phyloP scores from a whole-genome alignment of 2,329 filamentous ascomycete species.

The Curvularia verruculosa region DNA sequence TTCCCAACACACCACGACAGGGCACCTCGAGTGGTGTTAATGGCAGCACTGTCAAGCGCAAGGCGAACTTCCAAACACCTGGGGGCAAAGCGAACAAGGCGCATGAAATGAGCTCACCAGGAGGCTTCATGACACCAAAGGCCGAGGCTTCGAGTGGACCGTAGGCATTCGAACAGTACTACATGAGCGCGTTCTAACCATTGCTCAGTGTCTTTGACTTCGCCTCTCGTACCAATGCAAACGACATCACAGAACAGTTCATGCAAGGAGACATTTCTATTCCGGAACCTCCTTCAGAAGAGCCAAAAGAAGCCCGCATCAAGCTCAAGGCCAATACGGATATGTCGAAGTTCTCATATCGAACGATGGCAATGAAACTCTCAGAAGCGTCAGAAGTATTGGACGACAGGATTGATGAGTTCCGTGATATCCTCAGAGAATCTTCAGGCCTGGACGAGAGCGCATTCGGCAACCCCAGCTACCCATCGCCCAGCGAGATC shows the following conservation, averaged over 20 bases:
- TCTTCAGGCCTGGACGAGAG: conserved; percentile 77
- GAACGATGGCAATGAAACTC: conserved; percentile 91
- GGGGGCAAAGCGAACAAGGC: conserved; percentile 51
- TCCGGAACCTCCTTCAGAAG: conserved; percentile 72
- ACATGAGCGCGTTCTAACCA: conserved; percentile 16
- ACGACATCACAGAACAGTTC: conserved; percentile 76
- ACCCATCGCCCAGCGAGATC: conserved; percentile 82
- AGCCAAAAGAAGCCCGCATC: conserved; percentile 76
- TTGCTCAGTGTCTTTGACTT: conserved; percentile 66
- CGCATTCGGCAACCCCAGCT: conserved; percentile 85
- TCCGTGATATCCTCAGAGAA: conserved; percentile 73
- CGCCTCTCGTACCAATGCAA: conserved; percentile 75
- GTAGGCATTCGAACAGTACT: conserved; percentile 41
- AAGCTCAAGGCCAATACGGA: conserved; percentile 87
- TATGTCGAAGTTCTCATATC: conserved; percentile 88
- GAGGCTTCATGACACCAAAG: conserved; percentile 43
- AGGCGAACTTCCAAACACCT: conserved; percentile 59
- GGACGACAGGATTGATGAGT: conserved; percentile 94
- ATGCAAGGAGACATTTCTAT: conserved; percentile 76
- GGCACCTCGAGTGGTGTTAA: conserved; percentile 49
- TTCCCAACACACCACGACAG: conserved; percentile 52
- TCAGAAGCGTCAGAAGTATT: conserved; percentile 91
- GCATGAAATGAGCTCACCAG: conserved; percentile 59
- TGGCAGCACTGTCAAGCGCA: conserved; percentile 60
- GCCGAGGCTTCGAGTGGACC: conserved; percentile 46